Evolutionary conservation across 495 filamentous ascomycete species (phyloP).

Genomic region (Neurospora sublineolata): DNA sequence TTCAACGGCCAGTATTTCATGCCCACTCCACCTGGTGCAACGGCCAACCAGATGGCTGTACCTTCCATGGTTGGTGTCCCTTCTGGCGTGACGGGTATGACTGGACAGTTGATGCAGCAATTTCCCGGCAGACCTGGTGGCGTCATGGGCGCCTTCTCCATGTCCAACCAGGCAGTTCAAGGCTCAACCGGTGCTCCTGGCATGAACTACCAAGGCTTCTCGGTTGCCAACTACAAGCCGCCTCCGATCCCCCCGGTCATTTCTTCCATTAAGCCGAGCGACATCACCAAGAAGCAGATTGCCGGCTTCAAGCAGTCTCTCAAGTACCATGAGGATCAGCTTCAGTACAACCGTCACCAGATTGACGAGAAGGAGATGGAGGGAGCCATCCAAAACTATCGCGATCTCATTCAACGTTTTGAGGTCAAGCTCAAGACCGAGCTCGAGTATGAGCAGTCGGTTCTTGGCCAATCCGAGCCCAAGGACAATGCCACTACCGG

Average conservation of each 20-base stretch:
- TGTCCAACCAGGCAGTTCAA: slow-evolving; percentile 1
- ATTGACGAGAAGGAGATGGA: slow-evolving; percentile 35
- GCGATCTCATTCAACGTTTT: slow-evolving; percentile 26
- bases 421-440: slow-evolving; percentile 26
- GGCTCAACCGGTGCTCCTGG: background rate
- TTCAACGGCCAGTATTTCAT: slow-evolving; percentile 40
- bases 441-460: slow-evolving; percentile 22
- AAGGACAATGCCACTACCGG: slow-evolving; percentile 6
- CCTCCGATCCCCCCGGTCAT: slow-evolving; percentile 19
- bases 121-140: slow-evolving; percentile 9
- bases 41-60: slow-evolving; percentile 13
- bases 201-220: slow-evolving; percentile 4
- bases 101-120: slow-evolving; percentile 12
- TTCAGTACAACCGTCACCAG: slow-evolving; percentile 38
- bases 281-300: slow-evolving; percentile 38
- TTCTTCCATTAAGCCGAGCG: slow-evolving; percentile 36
- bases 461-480: slow-evolving; percentile 14
- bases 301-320: slow-evolving; percentile 32
- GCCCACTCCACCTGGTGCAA: slow-evolving; percentile 17
- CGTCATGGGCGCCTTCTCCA: slow-evolving; percentile 6
- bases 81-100: slow-evolving; percentile 4
- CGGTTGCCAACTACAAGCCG: slow-evolving; percentile 17
- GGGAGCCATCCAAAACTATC: slow-evolving; percentile 18
- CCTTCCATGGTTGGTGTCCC: slow-evolving; percentile 15
- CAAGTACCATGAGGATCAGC: slow-evolving; percentile 35